phyloP scores from a whole-genome alignment of 352 stramenopile genomes.

The Achlya hypogyna region DNA sequence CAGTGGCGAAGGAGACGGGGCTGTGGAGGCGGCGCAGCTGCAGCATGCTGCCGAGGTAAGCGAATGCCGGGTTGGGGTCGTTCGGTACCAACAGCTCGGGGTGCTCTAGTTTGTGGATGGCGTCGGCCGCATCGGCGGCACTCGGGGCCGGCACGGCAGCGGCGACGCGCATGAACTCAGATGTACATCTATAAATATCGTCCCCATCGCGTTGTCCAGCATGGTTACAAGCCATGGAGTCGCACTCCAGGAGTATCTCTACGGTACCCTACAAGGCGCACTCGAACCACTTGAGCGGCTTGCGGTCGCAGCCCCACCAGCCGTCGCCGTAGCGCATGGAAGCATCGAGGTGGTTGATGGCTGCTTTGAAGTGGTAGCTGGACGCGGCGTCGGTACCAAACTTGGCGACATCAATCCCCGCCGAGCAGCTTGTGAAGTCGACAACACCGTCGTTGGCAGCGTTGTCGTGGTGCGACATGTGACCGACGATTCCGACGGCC shows the following conservation, averaged over 20 bases:
- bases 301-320: constrained; percentile 25
- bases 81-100: background rate
- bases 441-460: constrained; percentile 32
- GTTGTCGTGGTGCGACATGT: constrained; percentile 23
- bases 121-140: too few species aligned
- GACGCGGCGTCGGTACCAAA: constrained; percentile 22
- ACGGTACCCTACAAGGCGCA: constrained; percentile 31
- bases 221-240: too few species aligned
- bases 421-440: constrained; percentile 29
- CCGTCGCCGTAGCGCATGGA: constrained; percentile 27
- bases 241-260: too few species aligned
- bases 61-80: too few species aligned
- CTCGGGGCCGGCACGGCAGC: too few species aligned
- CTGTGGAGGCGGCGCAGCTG: constrained; percentile 58
- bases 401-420: constrained; percentile 25
- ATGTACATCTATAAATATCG: too few species aligned
- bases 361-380: constrained; percentile 27
- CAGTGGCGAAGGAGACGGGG: constrained; percentile 31
- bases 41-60: constrained; percentile 36
- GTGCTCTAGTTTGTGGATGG: background rate
- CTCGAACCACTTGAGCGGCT: constrained; percentile 35
- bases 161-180: too few species aligned
- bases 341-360: constrained; percentile 30
- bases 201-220: too few species aligned
- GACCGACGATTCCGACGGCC: constrained; percentile 22